Base-by-base conservation (phyloP, 805 yeast species). In the Candida maltosa region DNA sequence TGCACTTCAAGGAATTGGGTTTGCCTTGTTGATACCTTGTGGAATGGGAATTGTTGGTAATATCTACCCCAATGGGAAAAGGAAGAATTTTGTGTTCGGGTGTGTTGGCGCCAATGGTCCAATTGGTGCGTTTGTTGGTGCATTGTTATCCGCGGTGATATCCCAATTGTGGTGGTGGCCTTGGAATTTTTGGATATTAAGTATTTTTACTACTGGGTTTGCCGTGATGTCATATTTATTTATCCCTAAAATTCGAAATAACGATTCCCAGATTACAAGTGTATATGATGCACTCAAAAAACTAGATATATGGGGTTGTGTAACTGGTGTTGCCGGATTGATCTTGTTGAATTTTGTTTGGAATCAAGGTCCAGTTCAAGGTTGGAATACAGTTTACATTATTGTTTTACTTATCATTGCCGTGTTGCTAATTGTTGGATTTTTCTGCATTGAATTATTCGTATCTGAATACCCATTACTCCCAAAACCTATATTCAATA, bases 361-460 rank as follows among this genome's bases (percentile, higher is more conserved):
- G 78, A 83, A 80, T 47, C 88, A 85, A 52, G 91, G 83, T 2
- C 86, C 91, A 0, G 68, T 73, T 4, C 80, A 63, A 2, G 87
- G 89, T 15, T 84, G 91, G 91, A 46, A 56, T 8, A 51, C 49
- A 2, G 70, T 80, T 1, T 83, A 83, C 44, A 72, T 80, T 27
- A 73, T 79, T 27, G 76, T 66, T 0, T 51, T 84, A 9, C 56
- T 83, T 19, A 60, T 80, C 1, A 51, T 82, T 4, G 76, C 87
- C 0, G 46, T 83, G 7, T 45, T 55, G 3, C 40, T 59, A 16
- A 42, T 62, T 3, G 42, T 41, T 7, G 63, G 51, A 0, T 83
- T 84, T 49, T 63, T 70, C 42, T 45, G 52, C 23, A 58, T 69
- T 31, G 89, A 84, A 49, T 41, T 57, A n/a, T 54, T 56, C 11